Evolutionary conservation across 1,284 basidiomycete species (phyloP).

Genomic region (Ustilago crameri): DNA sequence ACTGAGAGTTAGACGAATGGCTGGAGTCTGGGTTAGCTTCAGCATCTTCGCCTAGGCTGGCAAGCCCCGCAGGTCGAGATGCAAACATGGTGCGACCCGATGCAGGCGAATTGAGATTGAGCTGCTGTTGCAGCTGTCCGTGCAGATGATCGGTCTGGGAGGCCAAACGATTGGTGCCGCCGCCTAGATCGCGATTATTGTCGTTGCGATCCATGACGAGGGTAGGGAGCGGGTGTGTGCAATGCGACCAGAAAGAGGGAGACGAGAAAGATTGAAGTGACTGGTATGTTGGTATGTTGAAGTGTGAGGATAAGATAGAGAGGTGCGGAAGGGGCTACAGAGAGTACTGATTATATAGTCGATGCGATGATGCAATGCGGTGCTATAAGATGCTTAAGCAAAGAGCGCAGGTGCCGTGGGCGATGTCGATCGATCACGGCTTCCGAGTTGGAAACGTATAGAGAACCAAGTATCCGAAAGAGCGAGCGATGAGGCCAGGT

Average conservation of each 20-base stretch:
- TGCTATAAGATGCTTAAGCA: constrained; percentile 6
- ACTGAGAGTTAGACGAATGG: constrained; percentile 17
- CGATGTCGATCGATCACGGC: background rate
- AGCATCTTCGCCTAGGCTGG: constrained; percentile 59
- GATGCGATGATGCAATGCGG: constrained; percentile 6
- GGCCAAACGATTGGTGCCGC: constrained; percentile 44
- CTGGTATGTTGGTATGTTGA: background rate
- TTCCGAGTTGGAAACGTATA: background rate
- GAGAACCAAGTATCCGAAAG: background rate
- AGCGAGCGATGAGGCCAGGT: background rate
- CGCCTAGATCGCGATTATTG: constrained; percentile 39
- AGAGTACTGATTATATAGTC: constrained; percentile 21
- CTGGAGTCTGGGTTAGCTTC: constrained; percentile 28
- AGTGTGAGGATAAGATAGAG: constrained; percentile 4
- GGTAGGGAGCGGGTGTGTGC: background rate
- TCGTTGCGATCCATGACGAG: constrained; percentile 26
- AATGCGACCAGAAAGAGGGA: background rate
- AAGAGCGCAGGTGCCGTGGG: background rate
- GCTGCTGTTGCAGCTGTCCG: constrained; percentile 60
- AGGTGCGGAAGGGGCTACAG: background rate
- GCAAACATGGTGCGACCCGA: constrained; percentile 43
- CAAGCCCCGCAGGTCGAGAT: constrained; percentile 45
- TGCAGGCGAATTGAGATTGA: constrained; percentile 35
- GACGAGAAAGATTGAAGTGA: background rate
- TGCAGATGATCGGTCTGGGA: constrained; percentile 60